phyloP scores from a whole-genome alignment of 257 asterid genomes.

The Vinca minor region DNA sequence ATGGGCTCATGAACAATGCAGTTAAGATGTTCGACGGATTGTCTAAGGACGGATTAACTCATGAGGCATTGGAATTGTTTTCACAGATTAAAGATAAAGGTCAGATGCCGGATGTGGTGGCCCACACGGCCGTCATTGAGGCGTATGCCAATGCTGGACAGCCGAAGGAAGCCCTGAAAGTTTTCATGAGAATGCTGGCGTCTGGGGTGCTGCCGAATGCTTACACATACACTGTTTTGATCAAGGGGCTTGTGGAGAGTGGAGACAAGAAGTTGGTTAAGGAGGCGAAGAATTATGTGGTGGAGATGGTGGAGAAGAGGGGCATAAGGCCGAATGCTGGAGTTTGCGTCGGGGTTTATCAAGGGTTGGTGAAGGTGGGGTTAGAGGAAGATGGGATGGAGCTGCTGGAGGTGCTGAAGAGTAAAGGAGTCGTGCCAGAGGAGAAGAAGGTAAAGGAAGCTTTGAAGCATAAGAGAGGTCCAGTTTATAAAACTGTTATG shows the following conservation, averaged over 20 bases:
- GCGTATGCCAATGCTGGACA: slow-evolving; percentile 68
- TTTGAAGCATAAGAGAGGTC: slow-evolving; percentile 36
- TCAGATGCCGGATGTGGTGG: slow-evolving; percentile 74
- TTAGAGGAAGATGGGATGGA: slow-evolving; percentile 44
- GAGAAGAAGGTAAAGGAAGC: slow-evolving; percentile 48
- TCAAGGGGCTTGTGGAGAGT: slow-evolving; percentile 44
- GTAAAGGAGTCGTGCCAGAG: slow-evolving; percentile 44
- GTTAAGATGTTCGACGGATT: slow-evolving; percentile 97
- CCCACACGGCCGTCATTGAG: slow-evolving; percentile 82
- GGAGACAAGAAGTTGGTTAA: slow-evolving; percentile 50
- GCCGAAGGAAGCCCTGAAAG: slow-evolving; percentile 57
- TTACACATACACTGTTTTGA: slow-evolving; percentile 47
- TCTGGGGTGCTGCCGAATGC: slow-evolving; percentile 73
- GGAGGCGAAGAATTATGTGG: slow-evolving; percentile 48
- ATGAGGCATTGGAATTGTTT: slow-evolving; percentile 73
- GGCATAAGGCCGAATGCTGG: slow-evolving; percentile 56
- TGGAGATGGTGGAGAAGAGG: slow-evolving; percentile 62
- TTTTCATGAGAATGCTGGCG: slow-evolving; percentile 57
- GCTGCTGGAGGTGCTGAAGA: slow-evolving; percentile 58
- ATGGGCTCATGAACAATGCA: slow-evolving; percentile 63
- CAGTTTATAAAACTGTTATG: slow-evolving; percentile 26
- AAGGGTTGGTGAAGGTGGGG: slow-evolving; percentile 46
- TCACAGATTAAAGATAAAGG: slow-evolving; percentile 63
- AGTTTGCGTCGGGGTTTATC: slow-evolving; percentile 37
- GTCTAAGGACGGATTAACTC: slow-evolving; percentile 83